phyloP scores from a whole-genome alignment of 345 rosid species.

The Eucalyptus fibrosa region DNA sequence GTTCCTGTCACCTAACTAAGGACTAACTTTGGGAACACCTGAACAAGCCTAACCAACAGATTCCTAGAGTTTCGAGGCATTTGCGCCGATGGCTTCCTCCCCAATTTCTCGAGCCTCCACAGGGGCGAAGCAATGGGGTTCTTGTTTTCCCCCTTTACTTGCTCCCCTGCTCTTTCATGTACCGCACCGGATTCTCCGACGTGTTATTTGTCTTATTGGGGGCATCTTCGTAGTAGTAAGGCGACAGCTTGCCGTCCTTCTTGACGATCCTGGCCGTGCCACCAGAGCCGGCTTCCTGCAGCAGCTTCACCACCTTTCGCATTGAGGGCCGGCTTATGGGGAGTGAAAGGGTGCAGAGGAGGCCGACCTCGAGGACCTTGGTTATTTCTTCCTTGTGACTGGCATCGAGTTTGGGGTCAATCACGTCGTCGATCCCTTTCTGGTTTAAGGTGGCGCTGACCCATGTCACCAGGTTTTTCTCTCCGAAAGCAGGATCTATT shows the following conservation, averaged over 20 bases:
- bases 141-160: not conserved
- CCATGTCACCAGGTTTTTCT: constrained; percentile 76
- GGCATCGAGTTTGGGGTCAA: constrained; percentile 52
- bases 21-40: not conserved
- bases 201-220: not conserved
- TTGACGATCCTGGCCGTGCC: constrained; percentile 5
- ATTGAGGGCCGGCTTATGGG: constrained; percentile 83
- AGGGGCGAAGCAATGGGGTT: not conserved
- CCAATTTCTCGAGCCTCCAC: not conserved
- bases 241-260: constrained; percentile 57
- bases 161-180: not conserved
- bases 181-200: not conserved
- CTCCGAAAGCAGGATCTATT: constrained; percentile 62
- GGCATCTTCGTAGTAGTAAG: constrained; percentile 45
- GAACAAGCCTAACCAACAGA: not conserved
- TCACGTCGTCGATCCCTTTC: constrained; percentile 30
- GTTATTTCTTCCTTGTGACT: constrained; percentile 40
- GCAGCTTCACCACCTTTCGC: constrained; percentile 84
- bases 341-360: constrained; percentile 60
- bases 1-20: not conserved
- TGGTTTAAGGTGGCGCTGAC: constrained; percentile 40
- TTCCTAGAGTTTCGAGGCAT: not conserved
- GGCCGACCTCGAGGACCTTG: constrained; percentile 56
- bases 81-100: not conserved
- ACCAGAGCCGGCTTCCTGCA: constrained; percentile 39